phyloP scores from a whole-genome alignment of 768 basidiomycete genomes.

The Suillus hirtellus region DNA sequence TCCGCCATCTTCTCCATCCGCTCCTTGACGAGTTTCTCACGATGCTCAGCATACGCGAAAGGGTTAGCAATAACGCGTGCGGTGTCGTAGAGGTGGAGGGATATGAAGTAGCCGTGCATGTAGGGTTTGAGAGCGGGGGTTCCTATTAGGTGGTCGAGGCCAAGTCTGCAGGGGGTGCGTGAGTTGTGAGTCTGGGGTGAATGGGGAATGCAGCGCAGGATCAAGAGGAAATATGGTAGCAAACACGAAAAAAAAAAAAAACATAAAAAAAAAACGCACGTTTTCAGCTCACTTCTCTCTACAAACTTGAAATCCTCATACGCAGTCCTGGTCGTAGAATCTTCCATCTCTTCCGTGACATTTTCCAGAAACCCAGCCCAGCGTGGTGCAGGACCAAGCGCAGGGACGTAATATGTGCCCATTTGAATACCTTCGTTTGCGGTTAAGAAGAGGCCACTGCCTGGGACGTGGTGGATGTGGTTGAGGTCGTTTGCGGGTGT shows the following conservation, averaged over 20 bases:
- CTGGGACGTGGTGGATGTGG: conserved; percentile 86
- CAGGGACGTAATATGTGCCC: conserved; percentile 92
- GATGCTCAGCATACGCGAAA: conserved; percentile 92
- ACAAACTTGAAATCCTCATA: conserved; percentile 99
- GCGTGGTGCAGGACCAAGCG: conserved; percentile 92
- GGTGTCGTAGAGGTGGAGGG: conserved; percentile 93
- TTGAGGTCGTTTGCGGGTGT: conserved; percentile 90
- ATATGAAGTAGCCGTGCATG: conserved; percentile 99
- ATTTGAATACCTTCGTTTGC: conserved; percentile 98
- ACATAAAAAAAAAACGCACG: conserved; percentile 51
- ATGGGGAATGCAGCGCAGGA: not conserved
- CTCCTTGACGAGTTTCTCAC: conserved; percentile 82
- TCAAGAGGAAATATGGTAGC: not conserved
- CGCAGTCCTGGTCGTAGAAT: conserved; percentile 70
- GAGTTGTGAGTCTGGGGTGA: not conserved
- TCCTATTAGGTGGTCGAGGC: conserved; percentile 93
- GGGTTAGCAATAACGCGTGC: conserved; percentile 96
- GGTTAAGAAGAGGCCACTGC: conserved; percentile 85
- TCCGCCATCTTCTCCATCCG: conserved; percentile 95
- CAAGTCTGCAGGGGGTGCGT: conserved; percentile 56
- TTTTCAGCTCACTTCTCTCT: conserved; percentile 80
- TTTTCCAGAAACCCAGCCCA: conserved; percentile 99
- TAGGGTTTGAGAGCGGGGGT: conserved; percentile 96
- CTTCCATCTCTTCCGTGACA: conserved; percentile 98
- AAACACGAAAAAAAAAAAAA: not conserved